Base-by-base conservation (phyloP, 2,329 filamentous ascomycete genomes). In the Cordyceps cateniannulata region DNA sequence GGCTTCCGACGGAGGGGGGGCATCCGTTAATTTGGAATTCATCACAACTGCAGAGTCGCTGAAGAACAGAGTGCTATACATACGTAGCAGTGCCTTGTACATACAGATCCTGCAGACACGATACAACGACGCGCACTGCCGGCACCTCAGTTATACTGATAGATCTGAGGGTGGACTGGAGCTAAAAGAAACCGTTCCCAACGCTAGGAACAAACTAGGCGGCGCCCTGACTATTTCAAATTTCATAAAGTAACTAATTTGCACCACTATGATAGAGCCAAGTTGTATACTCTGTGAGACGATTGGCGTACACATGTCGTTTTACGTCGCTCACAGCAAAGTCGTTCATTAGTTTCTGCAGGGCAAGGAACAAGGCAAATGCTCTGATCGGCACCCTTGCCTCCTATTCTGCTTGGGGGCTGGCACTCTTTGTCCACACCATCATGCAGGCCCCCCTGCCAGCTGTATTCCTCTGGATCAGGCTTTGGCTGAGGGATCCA, bases 391-490 rank as follows among this genome's bases (percentile, higher is more conserved):
- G 27, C 53, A 32, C 42, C 27, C 20, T 32, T 29, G 52, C 25
- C 25, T 32, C 38, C 42, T 44, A 18, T 55, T 55, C 52, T 45
- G 53, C 42, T 14, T 35, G 42, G 42, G 38, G 42, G 40, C 6
- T 22, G 42, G 40, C 24, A 45, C 38, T 45, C 35, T 29, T 49
- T 29, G 27, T 12, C 27, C 54, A 57, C 42, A 29, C 54, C 45
- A 49, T 22, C 16, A 50, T 58, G 44, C 55, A 58, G 22, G n/a
- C 55, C 44, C 54, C 54, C 44, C 45, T 50, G 55, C 55, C 45
- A 49, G 55, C 55, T 48, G 45, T 40, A 48, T 25, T 40, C 22
- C 42, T 40, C 35, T 59, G 47, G 24, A 50, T 29, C 47, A 50
- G 47, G 24, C 44, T 59, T 16, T 48, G 22, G 56, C 56, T 32